Evolutionary conservation across 2,329 filamentous ascomycete genomes (phyloP).

Genomic region (Botrytis deweyae): DNA sequence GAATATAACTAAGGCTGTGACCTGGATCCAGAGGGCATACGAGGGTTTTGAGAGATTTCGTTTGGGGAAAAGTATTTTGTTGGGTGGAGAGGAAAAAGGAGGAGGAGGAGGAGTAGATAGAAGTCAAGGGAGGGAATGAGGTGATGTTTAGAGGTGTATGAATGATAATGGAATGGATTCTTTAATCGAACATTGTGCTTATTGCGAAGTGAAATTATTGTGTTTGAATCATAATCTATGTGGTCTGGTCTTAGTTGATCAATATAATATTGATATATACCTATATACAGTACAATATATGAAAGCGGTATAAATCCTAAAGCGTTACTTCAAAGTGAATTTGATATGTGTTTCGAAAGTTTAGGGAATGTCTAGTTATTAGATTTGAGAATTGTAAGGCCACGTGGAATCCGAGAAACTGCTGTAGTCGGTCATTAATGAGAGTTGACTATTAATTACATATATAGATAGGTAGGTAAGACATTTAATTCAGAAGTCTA

Average conservation of each 20-base stretch:
- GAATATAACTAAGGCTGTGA: slow-evolving; percentile 4
- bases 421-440: too few species aligned
- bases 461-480: too few species aligned
- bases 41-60: not conserved
- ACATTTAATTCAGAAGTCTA: too few species aligned
- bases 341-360: not conserved
- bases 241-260: not conserved
- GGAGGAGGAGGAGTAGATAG: not conserved
- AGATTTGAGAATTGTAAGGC: too few species aligned
- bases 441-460: too few species aligned
- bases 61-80: not conserved
- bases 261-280: not conserved
- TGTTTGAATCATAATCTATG: not conserved
- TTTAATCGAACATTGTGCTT: not conserved
- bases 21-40: slow-evolving; percentile 9
- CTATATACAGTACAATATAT: not conserved
- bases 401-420: too few species aligned
- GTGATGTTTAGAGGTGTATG: not conserved
- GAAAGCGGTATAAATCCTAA: not conserved
- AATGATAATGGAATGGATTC: not conserved
- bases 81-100: not conserved
- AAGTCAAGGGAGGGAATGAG: not conserved
- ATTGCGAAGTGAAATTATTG: too few species aligned
- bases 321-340: not conserved
- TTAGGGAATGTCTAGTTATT: not conserved